These are phyloP conservation scores for Talaromyces thailandensis DNA, from an alignment of 495 filamentous ascomycete genomes.

Conservation along the genomic window DNA sequence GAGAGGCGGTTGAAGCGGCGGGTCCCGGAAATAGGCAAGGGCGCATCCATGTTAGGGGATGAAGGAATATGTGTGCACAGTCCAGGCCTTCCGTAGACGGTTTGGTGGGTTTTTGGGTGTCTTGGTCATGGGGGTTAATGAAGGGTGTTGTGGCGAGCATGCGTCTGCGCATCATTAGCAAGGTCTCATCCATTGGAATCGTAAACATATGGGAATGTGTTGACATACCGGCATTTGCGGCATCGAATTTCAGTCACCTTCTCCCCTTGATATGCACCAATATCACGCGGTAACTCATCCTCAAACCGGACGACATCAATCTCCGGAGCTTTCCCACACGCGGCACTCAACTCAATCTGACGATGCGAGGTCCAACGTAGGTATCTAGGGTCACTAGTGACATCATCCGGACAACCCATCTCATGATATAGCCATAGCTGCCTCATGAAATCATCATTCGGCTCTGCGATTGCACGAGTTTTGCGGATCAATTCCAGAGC, in stretches of 20 bases:
- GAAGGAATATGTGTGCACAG: slow-evolving; percentile 82
- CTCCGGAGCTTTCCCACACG: slow-evolving; percentile 62
- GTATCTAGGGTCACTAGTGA: slow-evolving; percentile 64
- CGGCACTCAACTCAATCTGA: slow-evolving; percentile 65
- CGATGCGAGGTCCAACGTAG: slow-evolving; percentile 81
- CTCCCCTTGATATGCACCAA: slow-evolving; percentile 12
- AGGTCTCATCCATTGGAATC: background rate
- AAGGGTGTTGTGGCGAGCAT: slow-evolving; percentile 55
- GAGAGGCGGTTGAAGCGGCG: background rate
- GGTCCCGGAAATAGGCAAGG: slow-evolving; percentile 47
- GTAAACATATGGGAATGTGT: background rate
- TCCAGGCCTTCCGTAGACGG: slow-evolving; percentile 9
- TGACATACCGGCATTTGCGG: slow-evolving; percentile 52
- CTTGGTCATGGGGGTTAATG: slow-evolving; percentile 44
- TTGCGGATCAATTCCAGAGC: slow-evolving; percentile 55
- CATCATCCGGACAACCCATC: slow-evolving; percentile 66
- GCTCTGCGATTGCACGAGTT: slow-evolving; percentile 64
- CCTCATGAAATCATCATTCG: slow-evolving; percentile 80
- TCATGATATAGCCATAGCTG: slow-evolving; percentile 81
- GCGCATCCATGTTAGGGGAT: slow-evolving; percentile 91
- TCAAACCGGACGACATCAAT: slow-evolving; percentile 71
- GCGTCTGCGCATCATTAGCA: slow-evolving; percentile 29
- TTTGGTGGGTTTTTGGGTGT: slow-evolving; percentile 10
- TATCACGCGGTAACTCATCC: slow-evolving; percentile 51
- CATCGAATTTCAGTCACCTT: slow-evolving; percentile 45